Percentiles rank a stretch among this genome's conserved stretches.
Conservation (phyloP, 2,329 filamentous ascomycete species). For the Microcyclospora pomicola region DNA sequence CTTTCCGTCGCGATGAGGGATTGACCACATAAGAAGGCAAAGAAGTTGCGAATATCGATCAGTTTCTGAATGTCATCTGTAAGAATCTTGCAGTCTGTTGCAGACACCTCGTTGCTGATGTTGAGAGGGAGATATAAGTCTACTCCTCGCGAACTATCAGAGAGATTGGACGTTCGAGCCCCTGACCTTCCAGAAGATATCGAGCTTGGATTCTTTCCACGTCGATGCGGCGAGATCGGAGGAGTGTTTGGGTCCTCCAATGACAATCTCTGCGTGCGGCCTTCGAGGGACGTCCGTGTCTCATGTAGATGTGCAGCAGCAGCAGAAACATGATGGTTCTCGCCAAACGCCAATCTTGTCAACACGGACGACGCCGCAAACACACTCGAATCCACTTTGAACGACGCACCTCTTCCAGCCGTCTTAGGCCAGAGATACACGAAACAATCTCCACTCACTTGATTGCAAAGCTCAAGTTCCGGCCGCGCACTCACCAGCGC, state of each 20-base stretch:
- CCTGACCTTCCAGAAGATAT: slow-evolving; percentile 23
- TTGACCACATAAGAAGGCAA: slow-evolving; percentile 49
- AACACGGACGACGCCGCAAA: slow-evolving; percentile 44
- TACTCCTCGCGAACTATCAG: slow-evolving; percentile 36
- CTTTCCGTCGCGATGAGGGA: slow-evolving; percentile 45
- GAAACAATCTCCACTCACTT: slow-evolving; percentile 43
- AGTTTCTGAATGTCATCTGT: slow-evolving; percentile 41
- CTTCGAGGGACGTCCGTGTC: slow-evolving; percentile 20
- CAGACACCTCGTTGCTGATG: slow-evolving; percentile 34
- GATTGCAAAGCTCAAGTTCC: slow-evolving; percentile 48
- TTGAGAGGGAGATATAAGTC: slow-evolving; percentile 47
- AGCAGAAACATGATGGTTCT: slow-evolving; percentile 7
- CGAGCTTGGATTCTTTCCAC: slow-evolving; percentile 11
- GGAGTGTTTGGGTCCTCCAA: slow-evolving; percentile 17
- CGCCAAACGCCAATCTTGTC: slow-evolving; percentile 42
- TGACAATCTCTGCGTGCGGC: slow-evolving; percentile 16
- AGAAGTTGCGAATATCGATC: slow-evolving; percentile 47
- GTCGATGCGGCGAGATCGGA: slow-evolving; percentile 13
- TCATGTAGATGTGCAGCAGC: slow-evolving; percentile 31
- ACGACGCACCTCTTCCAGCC: slow-evolving; percentile 43
- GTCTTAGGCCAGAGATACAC: slow-evolving; percentile 47
- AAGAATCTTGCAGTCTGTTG: not conserved
- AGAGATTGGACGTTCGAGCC: slow-evolving; percentile 34
- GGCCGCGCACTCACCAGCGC: slow-evolving; percentile 38
- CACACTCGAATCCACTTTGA: slow-evolving; percentile 45